phyloP scores from a whole-genome alignment of 163 green algal species.

The Volvox carteri region DNA sequence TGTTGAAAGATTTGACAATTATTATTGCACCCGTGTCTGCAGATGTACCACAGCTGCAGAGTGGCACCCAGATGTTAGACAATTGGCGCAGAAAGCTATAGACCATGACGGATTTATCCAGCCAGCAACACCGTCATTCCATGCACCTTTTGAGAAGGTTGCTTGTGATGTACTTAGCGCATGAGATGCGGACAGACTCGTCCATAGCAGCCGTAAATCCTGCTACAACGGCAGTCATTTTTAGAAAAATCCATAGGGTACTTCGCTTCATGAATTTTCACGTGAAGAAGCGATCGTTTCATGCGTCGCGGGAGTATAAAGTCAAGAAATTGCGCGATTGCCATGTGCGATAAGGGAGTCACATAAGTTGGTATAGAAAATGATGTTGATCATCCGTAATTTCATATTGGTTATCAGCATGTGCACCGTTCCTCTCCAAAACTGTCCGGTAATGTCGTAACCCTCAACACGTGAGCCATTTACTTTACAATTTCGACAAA shows the following conservation, averaged over 20 bases:
- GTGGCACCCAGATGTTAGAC: neutral
- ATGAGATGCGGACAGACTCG: neutral
- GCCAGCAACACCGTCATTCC: neutral
- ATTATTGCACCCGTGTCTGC: neutral
- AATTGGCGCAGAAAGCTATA: neutral
- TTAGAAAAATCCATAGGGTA: neutral
- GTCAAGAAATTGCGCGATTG: neutral
- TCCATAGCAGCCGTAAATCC: slow-evolving; percentile 1
- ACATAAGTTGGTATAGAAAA: too few relatives aligned
- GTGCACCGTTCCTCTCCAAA: too few relatives aligned
- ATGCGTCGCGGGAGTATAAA: neutral
- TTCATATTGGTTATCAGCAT: too few relatives aligned
- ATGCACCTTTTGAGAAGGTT: neutral
- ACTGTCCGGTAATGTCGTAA: too few relatives aligned
- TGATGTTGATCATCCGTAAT: too few relatives aligned
- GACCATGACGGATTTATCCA: neutral
- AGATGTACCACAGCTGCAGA: neutral
- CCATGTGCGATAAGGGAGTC: neutral
- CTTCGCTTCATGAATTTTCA: neutral
- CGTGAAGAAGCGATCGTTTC: neutral
- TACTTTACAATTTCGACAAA: too few relatives aligned
- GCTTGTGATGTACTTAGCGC: neutral
- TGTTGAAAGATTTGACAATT: neutral
- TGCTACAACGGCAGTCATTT: neutral
- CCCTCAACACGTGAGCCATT: too few relatives aligned